phyloP scores from a whole-genome alignment of 2,329 filamentous ascomycete genomes.

The Mollisia scopiformis region DNA sequence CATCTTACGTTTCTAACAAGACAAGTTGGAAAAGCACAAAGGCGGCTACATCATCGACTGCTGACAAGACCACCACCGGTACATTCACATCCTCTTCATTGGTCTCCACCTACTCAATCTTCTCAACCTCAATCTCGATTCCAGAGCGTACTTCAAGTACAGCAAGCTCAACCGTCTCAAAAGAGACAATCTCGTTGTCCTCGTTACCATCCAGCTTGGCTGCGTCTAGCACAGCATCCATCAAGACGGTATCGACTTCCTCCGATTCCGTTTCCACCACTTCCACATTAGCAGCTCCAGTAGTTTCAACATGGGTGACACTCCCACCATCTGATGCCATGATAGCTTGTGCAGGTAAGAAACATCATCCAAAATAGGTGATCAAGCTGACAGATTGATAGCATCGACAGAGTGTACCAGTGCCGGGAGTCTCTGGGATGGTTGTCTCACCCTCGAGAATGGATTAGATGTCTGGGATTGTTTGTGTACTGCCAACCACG shows the following conservation, averaged over 20 bases:
- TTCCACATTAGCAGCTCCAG: not conserved
- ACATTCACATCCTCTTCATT: no score
- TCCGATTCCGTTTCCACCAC: not conserved
- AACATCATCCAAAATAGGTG: not conserved
- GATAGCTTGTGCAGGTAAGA: slow-evolving; percentile 2
- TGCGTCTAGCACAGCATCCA: no score
- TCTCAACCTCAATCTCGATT: no score
- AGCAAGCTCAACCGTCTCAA: no score
- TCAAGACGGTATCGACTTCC: not conserved
- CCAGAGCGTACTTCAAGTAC: no score
- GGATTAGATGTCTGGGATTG: slow-evolving; percentile 1
- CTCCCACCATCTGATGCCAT: slow-evolving; percentile 3
- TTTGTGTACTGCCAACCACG: slow-evolving; percentile 2
- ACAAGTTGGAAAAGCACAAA: no score
- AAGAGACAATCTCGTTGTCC: no score
- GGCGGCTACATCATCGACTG: no score
- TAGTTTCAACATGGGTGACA: not conserved
- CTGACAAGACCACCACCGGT: not conserved
- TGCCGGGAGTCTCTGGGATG: not conserved
- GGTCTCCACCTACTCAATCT: no score
- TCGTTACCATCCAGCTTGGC: no score
- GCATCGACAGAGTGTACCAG: not conserved
- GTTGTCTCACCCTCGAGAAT: not conserved
- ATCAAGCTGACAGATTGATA: not conserved
- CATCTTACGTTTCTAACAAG: no score